Evolutionary conservation across 2,329 filamentous ascomycete genomes (phyloP).

Genomic region (Hypoxylon sp.): DNA sequence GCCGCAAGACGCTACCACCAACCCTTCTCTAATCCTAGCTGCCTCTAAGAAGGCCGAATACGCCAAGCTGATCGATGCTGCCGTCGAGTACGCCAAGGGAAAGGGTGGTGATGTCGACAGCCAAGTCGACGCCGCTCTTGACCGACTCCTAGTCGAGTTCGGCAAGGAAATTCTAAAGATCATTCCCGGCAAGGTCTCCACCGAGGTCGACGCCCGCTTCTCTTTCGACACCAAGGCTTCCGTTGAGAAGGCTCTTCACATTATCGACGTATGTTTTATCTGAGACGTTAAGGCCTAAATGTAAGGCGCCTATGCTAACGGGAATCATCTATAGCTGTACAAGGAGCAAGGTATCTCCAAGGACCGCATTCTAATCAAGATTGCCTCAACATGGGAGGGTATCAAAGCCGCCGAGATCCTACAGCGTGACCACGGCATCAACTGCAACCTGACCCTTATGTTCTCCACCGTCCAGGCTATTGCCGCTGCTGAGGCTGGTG

Average conservation of each 20-base stretch:
- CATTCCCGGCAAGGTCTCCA: conserved; percentile 98
- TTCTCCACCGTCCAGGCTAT: conserved; percentile 97
- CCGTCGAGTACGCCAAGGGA: conserved; percentile 85
- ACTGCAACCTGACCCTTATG: conserved; percentile 99
- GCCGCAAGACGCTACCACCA: conserved; percentile 99
- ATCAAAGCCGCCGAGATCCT: conserved; percentile 99
- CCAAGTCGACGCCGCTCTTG: conserved; percentile 89
- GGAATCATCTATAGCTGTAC: conserved; percentile 75
- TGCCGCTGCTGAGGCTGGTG: conserved; percentile 90
- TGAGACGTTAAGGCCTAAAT: neutral
- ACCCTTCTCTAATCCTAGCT: conserved; percentile 97
- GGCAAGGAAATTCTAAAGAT: conserved; percentile 97
- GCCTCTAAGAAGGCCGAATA: conserved; percentile 99
- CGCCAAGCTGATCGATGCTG: conserved; percentile 86
- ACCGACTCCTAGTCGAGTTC: conserved; percentile 96
- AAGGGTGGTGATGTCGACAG: conserved; percentile 74
- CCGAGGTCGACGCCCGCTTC: conserved; percentile 94
- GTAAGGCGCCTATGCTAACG: conserved; percentile 18
- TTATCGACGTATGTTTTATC: conserved; percentile 80
- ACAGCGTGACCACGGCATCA: conserved; percentile 93
- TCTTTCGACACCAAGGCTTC: conserved; percentile 95
- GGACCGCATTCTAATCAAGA: conserved; percentile 97
- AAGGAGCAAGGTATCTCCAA: conserved; percentile 89
- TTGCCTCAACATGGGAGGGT: conserved; percentile 98
- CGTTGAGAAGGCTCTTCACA: conserved; percentile 93